Evolutionary conservation across 2,329 filamentous ascomycete species (phyloP), one percentile per base, ranked within the genome.

Genomic region (Trichophyton rubrum): DNA sequence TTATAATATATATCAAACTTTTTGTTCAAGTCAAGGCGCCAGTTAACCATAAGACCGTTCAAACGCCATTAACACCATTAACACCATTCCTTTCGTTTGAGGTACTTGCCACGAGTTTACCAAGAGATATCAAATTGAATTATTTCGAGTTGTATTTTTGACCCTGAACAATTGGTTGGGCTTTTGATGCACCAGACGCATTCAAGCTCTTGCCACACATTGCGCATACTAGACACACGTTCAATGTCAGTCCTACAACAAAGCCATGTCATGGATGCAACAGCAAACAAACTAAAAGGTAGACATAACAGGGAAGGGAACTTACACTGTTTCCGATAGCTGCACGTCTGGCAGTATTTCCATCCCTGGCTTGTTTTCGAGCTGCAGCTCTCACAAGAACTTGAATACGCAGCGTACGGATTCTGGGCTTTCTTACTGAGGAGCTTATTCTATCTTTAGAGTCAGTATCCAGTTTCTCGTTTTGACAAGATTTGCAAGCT

Each of bases 371-470:
- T 78, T n/a, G 83, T 78, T 69, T 85, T 85, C 30, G 80, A 81
- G 70, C 84, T 85, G 77, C 84, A 86, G 43, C 77, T 78, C 7
- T 78, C 77, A 67, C 84, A 86, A 0, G 80, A 79, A 66, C 81
- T 83, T 8, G 83, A 78, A 69, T 86, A 85, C 59, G 82, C 78
- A 1, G 83, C 83, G 65, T 85, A 86, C 0, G 84, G 84, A 64
- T 86, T 86, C 72, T 85, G 84, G 35, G 84, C 84, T 55, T 79
- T 78, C 65, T 84, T 82, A 61, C 82, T 85, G 35, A 85, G 73
- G 3, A 86, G 76, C 70, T 87, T 86, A 72, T 80, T 85, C 82
- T 84, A 60, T 7, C 59, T n/a, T 30, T 9, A 8, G 15, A 40
- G 1, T 27, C 33, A 55, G 27, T 35, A n/a, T 33, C 27, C 3